Conservation (phyloP, 108 stramenopile genomes). For the Conticribra weissflogii region DNA sequence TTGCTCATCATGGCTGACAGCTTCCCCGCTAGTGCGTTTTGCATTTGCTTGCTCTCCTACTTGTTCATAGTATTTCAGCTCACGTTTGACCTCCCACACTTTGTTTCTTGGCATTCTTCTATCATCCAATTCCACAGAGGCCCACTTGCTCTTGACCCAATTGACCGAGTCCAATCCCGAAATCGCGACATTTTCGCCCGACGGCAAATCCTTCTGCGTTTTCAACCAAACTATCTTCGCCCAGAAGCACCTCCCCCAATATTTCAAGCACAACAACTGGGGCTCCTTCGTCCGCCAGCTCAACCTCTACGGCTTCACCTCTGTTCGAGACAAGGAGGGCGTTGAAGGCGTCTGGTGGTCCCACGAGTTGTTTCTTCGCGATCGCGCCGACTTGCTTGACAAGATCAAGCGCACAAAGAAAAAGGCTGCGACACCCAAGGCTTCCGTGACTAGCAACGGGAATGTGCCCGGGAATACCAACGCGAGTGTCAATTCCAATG, state of each 20-base stretch:
- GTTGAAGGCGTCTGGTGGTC: slow-evolving; percentile 10
- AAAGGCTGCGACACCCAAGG: neutral
- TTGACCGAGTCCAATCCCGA: slow-evolving; percentile 1
- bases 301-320: slow-evolving; percentile 51
- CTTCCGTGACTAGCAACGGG: neutral
- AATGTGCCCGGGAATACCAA: neutral
- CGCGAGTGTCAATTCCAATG: neutral
- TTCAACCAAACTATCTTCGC: slow-evolving; percentile 1
- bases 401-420: slow-evolving; percentile 7
- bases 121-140: neutral
- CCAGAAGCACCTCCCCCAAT: slow-evolving; percentile 37
- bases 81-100: too few relatives aligned
- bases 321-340: neutral
- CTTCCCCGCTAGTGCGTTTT: too few relatives aligned
- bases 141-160: neutral
- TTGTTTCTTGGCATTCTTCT: neutral
- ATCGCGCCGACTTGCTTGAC: slow-evolving; percentile 9
- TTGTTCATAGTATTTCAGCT: too few relatives aligned
- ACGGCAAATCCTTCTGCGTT: neutral
- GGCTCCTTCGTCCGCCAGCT: slow-evolving; percentile 54
- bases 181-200: neutral
- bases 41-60: too few relatives aligned
- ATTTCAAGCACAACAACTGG: slow-evolving; percentile 59
- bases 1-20: too few relatives aligned
- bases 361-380: slow-evolving; percentile 13